A percentile compares a stretch with the other conserved stretches of the same genome.
Evolutionary conservation across 352 stramenopile genomes (phyloP).

Genomic region (Phytopythium oedochilum): DNA sequence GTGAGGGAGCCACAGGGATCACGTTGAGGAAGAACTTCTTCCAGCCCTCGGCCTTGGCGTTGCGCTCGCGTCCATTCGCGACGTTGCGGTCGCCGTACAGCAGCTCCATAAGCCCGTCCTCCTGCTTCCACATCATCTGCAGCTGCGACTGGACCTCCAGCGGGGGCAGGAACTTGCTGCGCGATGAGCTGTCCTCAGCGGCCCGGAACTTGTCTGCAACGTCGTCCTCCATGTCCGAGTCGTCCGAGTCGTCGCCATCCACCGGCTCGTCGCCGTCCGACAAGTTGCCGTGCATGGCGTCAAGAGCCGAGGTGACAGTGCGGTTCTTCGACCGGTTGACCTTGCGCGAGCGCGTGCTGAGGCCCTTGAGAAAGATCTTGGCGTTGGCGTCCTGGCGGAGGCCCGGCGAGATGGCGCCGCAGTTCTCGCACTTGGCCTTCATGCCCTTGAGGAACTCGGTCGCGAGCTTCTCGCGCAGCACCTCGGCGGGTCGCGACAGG

Average conservation of each 20-base stretch:
- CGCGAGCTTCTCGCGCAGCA: constrained; percentile 74
- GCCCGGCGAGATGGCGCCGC: constrained; percentile 91
- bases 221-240: constrained; percentile 73
- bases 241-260: constrained; percentile 51
- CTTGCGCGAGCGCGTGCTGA: constrained; percentile 75
- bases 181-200: constrained; percentile 59
- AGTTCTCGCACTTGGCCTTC: constrained; percentile 96
- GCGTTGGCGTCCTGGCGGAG: constrained; percentile 96
- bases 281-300: constrained; percentile 74
- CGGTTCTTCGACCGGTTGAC: constrained; percentile 83
- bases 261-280: constrained; percentile 39
- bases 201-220: constrained; percentile 30
- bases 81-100: constrained; percentile 89
- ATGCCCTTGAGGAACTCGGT: constrained; percentile 91
- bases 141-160: constrained; percentile 95
- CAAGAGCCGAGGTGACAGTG: constrained; percentile 72
- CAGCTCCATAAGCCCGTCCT: constrained; percentile 90
- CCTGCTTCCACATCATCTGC: constrained; percentile 92
- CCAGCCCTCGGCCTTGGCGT: constrained; percentile 72
- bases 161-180: constrained; percentile 93
- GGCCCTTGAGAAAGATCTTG: constrained; percentile 96
- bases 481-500: constrained; percentile 60
- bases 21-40: constrained; percentile 95
- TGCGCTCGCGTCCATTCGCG: constrained; percentile 47
- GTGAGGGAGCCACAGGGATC: constrained; percentile 95